Base-by-base conservation (phyloP, 305 asterid genomes). In the Fraxinus baroniana region DNA sequence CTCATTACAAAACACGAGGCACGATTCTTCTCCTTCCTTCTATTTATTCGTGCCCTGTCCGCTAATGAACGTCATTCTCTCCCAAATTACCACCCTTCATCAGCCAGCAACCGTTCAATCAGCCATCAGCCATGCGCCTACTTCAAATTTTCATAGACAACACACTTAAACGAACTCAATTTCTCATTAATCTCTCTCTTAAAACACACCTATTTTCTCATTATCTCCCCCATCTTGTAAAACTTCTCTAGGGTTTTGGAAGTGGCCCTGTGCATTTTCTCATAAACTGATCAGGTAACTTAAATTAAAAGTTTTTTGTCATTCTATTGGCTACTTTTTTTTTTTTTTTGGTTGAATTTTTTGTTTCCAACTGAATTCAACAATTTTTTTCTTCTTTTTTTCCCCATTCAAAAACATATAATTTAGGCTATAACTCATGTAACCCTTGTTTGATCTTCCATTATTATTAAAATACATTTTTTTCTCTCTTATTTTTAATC, bases 281-380 rank as follows among this genome's bases (percentile, higher is more conserved):
- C 60, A 3, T 49, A 49, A 49, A 49, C 20, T 49, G 20, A 49
- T 13, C 20, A 49, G 60, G 60, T 49, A 15, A 4, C n/a, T 49
- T 7, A 49, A 49, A 49, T 77, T 15, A 78, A n/a, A 62, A 22
- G 52, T 44, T 7, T 44, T 44, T 17, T 12, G n/a, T 44, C 52
- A 10, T 44, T 44, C 9, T 39, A 2, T 76, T 33, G 78, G 79
- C 76, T n/a, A n/a, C n/a, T 28, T 2, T 77, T 0, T 44, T 44
- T 41, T 44, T 9, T 12, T 0, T 5, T 41, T 32, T 62, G 24
- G 37, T 41, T 39, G 0, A 37, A 39, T 39, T 41, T 41, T 41
- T 41, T 41, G 49, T 41, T 41, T 41, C 49, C 84, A 83, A 89
- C 85, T 89, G 85, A 81, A 86, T 81, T 85, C 66, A 49, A 79